Evolutionary conservation across 345 rosid species (phyloP).

Genomic region (Camelina hispida): DNA sequence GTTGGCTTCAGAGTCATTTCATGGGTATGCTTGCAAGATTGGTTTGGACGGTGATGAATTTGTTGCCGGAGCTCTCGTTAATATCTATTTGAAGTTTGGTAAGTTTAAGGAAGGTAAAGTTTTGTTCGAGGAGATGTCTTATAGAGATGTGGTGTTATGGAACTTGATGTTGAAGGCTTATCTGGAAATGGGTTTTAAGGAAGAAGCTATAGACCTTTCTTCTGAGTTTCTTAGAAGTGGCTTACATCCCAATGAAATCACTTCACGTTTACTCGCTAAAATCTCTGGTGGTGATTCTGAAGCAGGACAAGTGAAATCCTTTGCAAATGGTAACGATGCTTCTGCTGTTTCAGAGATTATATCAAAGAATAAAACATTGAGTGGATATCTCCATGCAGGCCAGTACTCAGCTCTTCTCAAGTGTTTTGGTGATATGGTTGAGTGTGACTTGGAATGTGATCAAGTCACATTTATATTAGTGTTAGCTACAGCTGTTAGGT

Average conservation of each 20-base stretch:
- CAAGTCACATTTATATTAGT: constrained; percentile 53
- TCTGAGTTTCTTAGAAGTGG: constrained; percentile 50
- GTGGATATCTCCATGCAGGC: constrained; percentile 45
- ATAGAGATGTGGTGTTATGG: constrained; percentile 64
- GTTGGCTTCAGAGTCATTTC: constrained; percentile 57
- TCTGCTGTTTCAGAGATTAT: constrained; percentile 35
- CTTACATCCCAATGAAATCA: constrained; percentile 48
- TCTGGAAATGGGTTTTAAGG: constrained; percentile 46
- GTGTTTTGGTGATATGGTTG: constrained; percentile 54
- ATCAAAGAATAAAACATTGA: constrained; percentile 53
- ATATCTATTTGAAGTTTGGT: constrained; percentile 58
- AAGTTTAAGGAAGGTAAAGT: constrained; percentile 51
- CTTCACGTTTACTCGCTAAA: constrained; percentile 44
- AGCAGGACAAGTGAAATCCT: constrained; percentile 37
- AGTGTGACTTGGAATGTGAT: constrained; percentile 52
- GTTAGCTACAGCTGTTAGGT: constrained; percentile 52
- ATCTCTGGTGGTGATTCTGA: constrained; percentile 44
- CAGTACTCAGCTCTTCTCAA: constrained; percentile 44
- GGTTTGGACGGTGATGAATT: constrained; percentile 55
- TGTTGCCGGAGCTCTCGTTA: constrained; percentile 59
- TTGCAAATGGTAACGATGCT: constrained; percentile 14
- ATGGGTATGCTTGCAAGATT: constrained; percentile 63
- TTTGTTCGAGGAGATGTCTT: constrained; percentile 55
- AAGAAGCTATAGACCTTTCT: constrained; percentile 48
- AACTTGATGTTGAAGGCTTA: constrained; percentile 62